phyloP scores from a whole-genome alignment of 2,329 filamentous ascomycete genomes.

The Aureobasidium sp. region DNA sequence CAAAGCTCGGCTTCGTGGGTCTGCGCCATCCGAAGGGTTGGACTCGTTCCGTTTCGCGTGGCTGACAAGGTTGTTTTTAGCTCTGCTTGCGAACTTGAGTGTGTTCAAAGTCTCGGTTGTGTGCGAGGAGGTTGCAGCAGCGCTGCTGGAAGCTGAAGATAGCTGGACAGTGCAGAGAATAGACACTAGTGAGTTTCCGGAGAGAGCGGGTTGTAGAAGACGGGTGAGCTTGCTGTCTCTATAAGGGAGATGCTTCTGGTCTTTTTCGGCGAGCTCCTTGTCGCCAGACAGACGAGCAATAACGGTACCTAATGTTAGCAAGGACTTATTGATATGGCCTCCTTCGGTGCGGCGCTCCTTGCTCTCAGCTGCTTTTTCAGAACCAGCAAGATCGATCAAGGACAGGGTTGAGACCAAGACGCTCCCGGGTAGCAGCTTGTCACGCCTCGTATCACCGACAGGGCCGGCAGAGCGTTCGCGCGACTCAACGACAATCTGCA shows the following conservation, averaged over 20 bases:
- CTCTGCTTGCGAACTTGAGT: constrained; percentile 89
- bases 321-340: constrained; percentile 96
- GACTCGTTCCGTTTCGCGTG: constrained; percentile 94
- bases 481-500: constrained; percentile 97
- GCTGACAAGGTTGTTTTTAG: constrained; percentile 96
- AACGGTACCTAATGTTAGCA: constrained; percentile 90
- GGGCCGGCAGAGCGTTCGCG: constrained; percentile 64
- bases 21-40: constrained; percentile 62
- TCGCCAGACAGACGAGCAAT: constrained; percentile 85
- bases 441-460: constrained; percentile 51
- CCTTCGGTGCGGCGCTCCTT: constrained; percentile 93
- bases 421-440: constrained; percentile 63
- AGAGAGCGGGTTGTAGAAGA: constrained; percentile 82
- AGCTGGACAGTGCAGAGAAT: constrained; percentile 96
- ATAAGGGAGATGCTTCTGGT: constrained; percentile 92
- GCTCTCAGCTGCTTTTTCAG: constrained; percentile 87
- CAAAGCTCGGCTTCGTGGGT: constrained; percentile 76
- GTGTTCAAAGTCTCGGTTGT: constrained; percentile 89
- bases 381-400: constrained; percentile 91
- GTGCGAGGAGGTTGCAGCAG: constrained; percentile 63
- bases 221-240: constrained; percentile 95
- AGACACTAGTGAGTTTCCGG: constrained; percentile 88
- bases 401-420: constrained; percentile 93
- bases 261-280: constrained; percentile 50
- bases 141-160: constrained; percentile 50